Evolutionary conservation across 441 rosid genomes (phyloP), one percentile per base, ranked within the genome.

Genomic region (Melastoma candidum): DNA sequence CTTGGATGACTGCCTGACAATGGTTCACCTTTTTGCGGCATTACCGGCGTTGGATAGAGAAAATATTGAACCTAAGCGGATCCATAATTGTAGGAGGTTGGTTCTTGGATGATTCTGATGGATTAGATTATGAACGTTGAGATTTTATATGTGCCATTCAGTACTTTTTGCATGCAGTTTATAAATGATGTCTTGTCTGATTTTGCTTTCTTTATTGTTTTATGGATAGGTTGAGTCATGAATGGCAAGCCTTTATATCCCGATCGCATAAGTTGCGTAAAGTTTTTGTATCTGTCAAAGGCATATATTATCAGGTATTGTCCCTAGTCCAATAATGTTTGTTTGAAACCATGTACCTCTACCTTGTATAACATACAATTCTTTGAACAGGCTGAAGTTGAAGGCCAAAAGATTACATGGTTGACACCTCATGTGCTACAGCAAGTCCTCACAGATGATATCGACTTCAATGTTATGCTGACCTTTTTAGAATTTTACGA

Each of bases 381-480:
- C 43, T 32, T 51, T 65, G 12, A 49, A 51, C 63, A 92, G 98
- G 98, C 95, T 54, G 97, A 88, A 73, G 68, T 88, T 60, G 96
- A 93, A 63, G 95, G 93, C 68, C 97, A 93, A 72, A 88, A 78
- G 68, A 79, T 93, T 71, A 82, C 94, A 47, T 86, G 97, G 98
- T 70, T 85, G 67, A 83, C 95, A 4, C 97, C 98, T 50, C 97
- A 88, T 56, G 83, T 84, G 1, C 57, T 85, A 60, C 98, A 93
- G 68, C 98, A 88, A 93, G 90, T 84, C 67, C 71, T 86, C 71
- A 78, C 95, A 2, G 87, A 88, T 48, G 98, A 88, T 73, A 89
- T 93, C 61, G 90, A 86, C 69, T 88, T 74, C 61, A 61, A 74
- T 53, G 87, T 93, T 51, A 71, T 88, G 87, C 64, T 86, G 59